Percentiles rank a stretch among this genome's conserved stretches.
phyloP scores from a whole-genome alignment of 371 early-diverging fungal species.

The Funneliformis caledonium region DNA sequence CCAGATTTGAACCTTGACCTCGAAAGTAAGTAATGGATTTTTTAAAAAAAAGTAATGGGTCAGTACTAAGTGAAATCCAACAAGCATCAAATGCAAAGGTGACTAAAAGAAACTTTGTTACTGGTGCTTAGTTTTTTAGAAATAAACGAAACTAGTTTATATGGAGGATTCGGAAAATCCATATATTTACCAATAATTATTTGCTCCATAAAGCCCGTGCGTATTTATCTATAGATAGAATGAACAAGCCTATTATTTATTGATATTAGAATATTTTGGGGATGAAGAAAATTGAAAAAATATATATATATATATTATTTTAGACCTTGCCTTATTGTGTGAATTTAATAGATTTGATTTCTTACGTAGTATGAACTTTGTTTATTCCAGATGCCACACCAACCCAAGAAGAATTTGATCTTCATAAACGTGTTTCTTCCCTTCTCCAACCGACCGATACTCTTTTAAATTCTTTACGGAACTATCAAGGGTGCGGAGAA shows the following conservation, averaged over 20 bases:
- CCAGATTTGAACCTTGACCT: slow-evolving; percentile 59
- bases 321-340: not conserved
- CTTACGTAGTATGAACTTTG: not conserved
- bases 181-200: not conserved
- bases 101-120: not conserved
- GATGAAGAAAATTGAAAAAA: not conserved
- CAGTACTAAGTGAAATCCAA: not conserved
- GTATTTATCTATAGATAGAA: slow-evolving; percentile 14
- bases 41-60: slow-evolving; percentile 5
- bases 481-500: slow-evolving; percentile 70
- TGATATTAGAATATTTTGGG: not conserved
- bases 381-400: slow-evolving; percentile 54
- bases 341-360: not conserved
- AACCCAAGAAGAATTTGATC: slow-evolving; percentile 56
- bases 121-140: not conserved
- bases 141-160: not conserved
- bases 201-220: not conserved
- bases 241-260: not conserved
- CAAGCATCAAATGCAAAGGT: not conserved
- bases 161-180: not conserved
- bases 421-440: slow-evolving; percentile 56
- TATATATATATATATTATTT: not conserved
- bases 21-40: slow-evolving; percentile 51
- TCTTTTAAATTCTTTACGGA: slow-evolving; percentile 55
- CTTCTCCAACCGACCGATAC: slow-evolving; percentile 55